A percentile compares a stretch with the other conserved stretches of the same genome.
Evolutionary conservation across 2,329 filamentous ascomycete species (phyloP).

Genomic region (Macrophomina tecta): DNA sequence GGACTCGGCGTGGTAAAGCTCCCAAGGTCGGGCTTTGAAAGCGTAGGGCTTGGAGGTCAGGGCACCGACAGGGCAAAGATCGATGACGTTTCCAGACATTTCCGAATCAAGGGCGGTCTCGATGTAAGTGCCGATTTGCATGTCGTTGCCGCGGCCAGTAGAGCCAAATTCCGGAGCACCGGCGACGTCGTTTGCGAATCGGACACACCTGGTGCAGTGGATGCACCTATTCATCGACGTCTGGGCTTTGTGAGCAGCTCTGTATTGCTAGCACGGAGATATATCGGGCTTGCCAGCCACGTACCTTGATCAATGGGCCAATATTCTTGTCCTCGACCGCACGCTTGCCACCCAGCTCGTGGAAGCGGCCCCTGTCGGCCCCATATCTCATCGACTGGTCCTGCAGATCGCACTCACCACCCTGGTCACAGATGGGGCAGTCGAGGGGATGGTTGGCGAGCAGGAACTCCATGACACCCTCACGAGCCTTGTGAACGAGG

Average conservation of each 20-base stretch:
- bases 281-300: background rate
- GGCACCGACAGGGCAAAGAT: slow-evolving; percentile 96
- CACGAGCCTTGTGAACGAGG: slow-evolving; percentile 93
- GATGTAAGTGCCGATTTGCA: slow-evolving; percentile 98
- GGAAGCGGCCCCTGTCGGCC: slow-evolving; percentile 92
- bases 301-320: slow-evolving; percentile 85
- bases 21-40: slow-evolving; percentile 96
- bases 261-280: background rate
- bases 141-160: slow-evolving; percentile 91
- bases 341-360: slow-evolving; percentile 94
- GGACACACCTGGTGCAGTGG: slow-evolving; percentile 96
- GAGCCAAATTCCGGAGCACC: slow-evolving; percentile 95
- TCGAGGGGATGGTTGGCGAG: slow-evolving; percentile 95
- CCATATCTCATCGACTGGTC: slow-evolving; percentile 99
- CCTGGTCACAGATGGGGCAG: slow-evolving; percentile 97
- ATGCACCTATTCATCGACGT: slow-evolving; percentile 99
- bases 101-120: slow-evolving; percentile 94
- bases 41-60: slow-evolving; percentile 97
- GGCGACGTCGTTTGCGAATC: slow-evolving; percentile 96
- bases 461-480: slow-evolving; percentile 99
- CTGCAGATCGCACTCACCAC: slow-evolving; percentile 98
- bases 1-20: slow-evolving; percentile 93
- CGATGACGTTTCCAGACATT: slow-evolving; percentile 95
- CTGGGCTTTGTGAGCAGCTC: slow-evolving; percentile 46
- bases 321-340: slow-evolving; percentile 99